Base-by-base conservation (phyloP, 352 stramenopile species). In the Globisporangium megalacanthum region DNA sequence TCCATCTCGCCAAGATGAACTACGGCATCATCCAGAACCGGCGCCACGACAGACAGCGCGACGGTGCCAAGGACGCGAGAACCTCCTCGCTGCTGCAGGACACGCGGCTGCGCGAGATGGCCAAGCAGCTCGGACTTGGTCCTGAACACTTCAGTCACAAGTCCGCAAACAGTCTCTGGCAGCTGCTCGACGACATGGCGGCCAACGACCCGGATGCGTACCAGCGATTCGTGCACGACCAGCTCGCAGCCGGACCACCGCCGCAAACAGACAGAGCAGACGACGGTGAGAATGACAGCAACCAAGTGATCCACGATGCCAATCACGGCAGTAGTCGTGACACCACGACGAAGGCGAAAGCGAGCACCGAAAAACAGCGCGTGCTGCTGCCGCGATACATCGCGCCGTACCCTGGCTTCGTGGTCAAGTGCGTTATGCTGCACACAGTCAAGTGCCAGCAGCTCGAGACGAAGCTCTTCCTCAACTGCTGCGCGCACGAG, bases 1-100 rank as follows among this genome's bases (percentile, higher is more conserved):
- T 15, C 33, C 42, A 42, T 4, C 15, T 49, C 17, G 14, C 15
- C 58, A 13, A 8, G 15, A 94, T 91, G 85, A 93, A 93, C 63
- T 89, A 88, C 75, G 81, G 77, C 39, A 93, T 94, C 68, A 76
- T 94, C 45, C 73, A 94, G 69, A 94, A 92, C 63, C 66, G 72
- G 13, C 79, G 83, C 1, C 67, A 76, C 11, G 42, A 69, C 29
- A 75, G 61, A 29, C 69, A 70, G 41, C n/a, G 59, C 46, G 54
- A 52, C 25, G 66, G 55, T 1, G 63, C 58, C 1, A 39, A 39
- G 35, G 35, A 39, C 10, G 57, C 69, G 22, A 76, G 71, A 4
- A 47, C 19, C 19, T 22, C 44, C 49, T 61, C 73, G 20, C 55
- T 89, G 35, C 61, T 89, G 22, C 62, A 65, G 11, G 79, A 91